Evolutionary conservation across 306 rosid species (phyloP).

Genomic region (Ormosia emarginata): DNA sequence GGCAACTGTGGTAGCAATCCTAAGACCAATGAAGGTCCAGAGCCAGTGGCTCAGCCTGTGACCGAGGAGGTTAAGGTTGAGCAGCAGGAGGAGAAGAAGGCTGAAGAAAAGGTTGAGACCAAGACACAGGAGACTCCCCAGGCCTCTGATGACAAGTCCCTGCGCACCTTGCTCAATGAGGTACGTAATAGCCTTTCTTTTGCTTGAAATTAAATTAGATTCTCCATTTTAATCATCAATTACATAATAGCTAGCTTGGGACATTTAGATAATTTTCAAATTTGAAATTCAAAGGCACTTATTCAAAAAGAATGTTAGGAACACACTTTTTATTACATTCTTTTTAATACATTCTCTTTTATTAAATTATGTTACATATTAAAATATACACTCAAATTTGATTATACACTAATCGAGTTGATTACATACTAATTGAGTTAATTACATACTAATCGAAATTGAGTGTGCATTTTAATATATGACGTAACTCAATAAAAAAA

Average conservation of each 20-base stretch:
- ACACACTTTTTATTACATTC: too few species aligned
- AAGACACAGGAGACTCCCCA: background rate
- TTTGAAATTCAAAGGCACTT: background rate
- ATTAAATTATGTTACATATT: too few species aligned
- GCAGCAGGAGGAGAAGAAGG: background rate
- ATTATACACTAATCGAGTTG: too few species aligned
- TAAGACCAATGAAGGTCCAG: slow-evolving; percentile 35
- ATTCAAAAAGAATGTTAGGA: too few species aligned
- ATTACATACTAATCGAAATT: too few species aligned
- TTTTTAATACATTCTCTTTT: too few species aligned
- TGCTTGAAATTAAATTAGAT: background rate
- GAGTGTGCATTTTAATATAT: too few species aligned
- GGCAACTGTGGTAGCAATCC: slow-evolving; percentile 46
- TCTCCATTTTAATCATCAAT: background rate
- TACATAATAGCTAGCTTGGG: too few species aligned
- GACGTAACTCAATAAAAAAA: too few species aligned
- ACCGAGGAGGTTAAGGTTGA: slow-evolving; percentile 7
- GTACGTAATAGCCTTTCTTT: background rate
- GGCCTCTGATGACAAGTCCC: slow-evolving; percentile 10
- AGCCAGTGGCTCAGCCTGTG: background rate
- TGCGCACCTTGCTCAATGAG: slow-evolving; percentile 27
- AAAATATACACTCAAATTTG: too few species aligned
- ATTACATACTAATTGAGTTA: too few species aligned
- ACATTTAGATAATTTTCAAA: background rate
- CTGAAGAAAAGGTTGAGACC: background rate